Percentiles rank a stretch among this genome's conserved stretches.
Evolutionary conservation across 2,329 filamentous ascomycete species (phyloP).

Genomic region (Ceratocystis cubensis): DNA sequence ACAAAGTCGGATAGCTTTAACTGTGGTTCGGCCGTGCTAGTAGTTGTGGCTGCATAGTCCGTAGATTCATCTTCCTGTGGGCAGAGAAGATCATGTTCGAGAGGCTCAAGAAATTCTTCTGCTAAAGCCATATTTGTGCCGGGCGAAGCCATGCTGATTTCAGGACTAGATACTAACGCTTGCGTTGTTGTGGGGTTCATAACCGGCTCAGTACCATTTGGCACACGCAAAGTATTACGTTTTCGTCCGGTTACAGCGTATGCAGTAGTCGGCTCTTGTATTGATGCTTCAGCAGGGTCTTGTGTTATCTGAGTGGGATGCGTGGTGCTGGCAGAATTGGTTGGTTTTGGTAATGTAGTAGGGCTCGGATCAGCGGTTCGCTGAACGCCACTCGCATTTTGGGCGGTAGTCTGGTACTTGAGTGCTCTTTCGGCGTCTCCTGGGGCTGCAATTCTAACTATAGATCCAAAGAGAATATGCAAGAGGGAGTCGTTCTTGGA

Average conservation of each 20-base stretch:
- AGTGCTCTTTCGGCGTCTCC: slow-evolving; percentile 19
- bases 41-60: slow-evolving; percentile 5
- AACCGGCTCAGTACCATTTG: slow-evolving; percentile 23
- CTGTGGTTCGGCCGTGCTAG: slow-evolving; percentile 13
- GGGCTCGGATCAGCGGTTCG: not conserved
- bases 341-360: not conserved
- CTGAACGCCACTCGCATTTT: not conserved
- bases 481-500: slow-evolving; percentile 70
- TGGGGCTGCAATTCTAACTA: slow-evolving; percentile 39
- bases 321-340: not conserved
- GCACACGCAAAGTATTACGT: slow-evolving; percentile 15
- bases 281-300: not conserved
- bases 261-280: not conserved
- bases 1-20: slow-evolving; percentile 52
- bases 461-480: slow-evolving; percentile 61
- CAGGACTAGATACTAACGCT: not conserved
- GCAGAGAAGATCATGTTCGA: not conserved
- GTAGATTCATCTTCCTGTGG: not conserved
- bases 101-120: slow-evolving; percentile 4
- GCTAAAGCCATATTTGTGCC: not conserved
- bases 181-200: not conserved
- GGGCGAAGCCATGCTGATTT: not conserved
- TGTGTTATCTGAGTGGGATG: not conserved
- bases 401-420: slow-evolving; percentile 8
- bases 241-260: slow-evolving; percentile 7